phyloP scores from a whole-genome alignment of 129 eudicot species.

The carrot (Daucus carota) region DNA sequence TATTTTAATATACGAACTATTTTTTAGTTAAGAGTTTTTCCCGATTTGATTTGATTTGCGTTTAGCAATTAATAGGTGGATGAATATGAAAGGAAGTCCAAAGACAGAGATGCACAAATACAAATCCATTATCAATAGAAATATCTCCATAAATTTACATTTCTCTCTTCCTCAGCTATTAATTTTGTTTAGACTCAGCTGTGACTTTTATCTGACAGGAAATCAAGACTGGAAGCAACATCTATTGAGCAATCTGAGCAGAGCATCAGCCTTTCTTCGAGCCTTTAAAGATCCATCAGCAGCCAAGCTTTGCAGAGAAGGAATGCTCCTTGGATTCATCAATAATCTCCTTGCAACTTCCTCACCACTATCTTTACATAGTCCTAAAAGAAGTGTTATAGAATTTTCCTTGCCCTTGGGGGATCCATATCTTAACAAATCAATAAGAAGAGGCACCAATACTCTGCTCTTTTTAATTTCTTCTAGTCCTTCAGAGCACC shows the following conservation, averaged over 20 bases:
- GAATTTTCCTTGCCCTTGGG: conserved; percentile 75
- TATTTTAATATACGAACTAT: no score
- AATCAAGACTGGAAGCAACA: conserved; percentile 56
- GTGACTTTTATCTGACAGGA: conserved; percentile 41
- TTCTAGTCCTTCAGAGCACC: conserved; percentile 54
- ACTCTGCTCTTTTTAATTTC: conserved; percentile 45
- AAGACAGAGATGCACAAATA: conserved; percentile 15
- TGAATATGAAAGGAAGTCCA: background rate
- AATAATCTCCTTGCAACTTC: conserved; percentile 63
- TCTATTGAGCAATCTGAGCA: conserved; percentile 83
- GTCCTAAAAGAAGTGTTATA: conserved; percentile 55
- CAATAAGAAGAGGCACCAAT: conserved; percentile 57
- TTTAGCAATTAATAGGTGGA: background rate
- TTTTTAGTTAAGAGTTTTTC: no score
- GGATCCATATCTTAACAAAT: conserved; percentile 75
- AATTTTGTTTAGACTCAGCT: conserved; percentile 3
- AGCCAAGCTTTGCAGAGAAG: conserved; percentile 66
- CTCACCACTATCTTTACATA: conserved; percentile 72
- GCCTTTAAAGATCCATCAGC: conserved; percentile 80
- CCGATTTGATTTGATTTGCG: no score
- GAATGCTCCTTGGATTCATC: conserved; percentile 69
- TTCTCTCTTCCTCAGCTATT: conserved; percentile 8
- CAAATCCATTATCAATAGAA: conserved; percentile 12
- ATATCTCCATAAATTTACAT: conserved; percentile 34
- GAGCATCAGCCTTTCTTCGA: conserved; percentile 73